These are phyloP conservation scores for Starmerella tilneyi DNA, from an alignment of 805 yeast species.

Conservation along the genomic window DNA sequence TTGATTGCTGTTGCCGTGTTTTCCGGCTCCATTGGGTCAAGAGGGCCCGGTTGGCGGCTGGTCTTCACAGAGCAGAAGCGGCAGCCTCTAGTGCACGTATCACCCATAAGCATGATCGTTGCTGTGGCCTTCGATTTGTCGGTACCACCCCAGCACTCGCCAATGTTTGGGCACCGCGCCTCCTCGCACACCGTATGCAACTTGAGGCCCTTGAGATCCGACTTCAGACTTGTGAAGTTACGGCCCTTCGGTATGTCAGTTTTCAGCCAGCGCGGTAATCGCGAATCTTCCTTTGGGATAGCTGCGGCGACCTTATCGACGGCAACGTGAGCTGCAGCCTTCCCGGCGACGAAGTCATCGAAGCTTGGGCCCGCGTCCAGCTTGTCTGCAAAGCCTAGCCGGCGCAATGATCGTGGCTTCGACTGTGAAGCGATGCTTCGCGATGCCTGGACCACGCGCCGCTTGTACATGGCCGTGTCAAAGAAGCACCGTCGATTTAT, in stretches of 20 bases:
- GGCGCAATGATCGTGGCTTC: constrained; percentile 7
- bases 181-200: constrained; percentile 96
- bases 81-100: constrained; percentile 98
- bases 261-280: constrained; percentile 87
- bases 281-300: constrained; percentile 33
- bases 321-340: constrained; percentile 49
- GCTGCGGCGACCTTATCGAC: constrained; percentile 54
- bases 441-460: constrained; percentile 1
- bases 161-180: constrained; percentile 98
- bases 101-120: constrained; percentile 96
- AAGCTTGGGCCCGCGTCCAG: constrained; percentile 83
- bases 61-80: constrained; percentile 96
- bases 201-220: constrained; percentile 78
- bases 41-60: constrained; percentile 69
- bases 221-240: constrained; percentile 66
- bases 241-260: constrained; percentile 96
- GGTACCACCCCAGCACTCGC: constrained; percentile 99
- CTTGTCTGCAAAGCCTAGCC: constrained; percentile 45
- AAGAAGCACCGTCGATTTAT: not conserved
- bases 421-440: constrained; percentile 11
- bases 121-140: constrained; percentile 86
- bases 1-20: constrained; percentile 95
- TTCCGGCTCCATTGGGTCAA: constrained; percentile 95
- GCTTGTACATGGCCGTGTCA: constrained; percentile 5
- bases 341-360: constrained; percentile 78